Evolutionary conservation across 1,284 basidiomycete genomes (phyloP).

Genomic region (Flammula alnicola): DNA sequence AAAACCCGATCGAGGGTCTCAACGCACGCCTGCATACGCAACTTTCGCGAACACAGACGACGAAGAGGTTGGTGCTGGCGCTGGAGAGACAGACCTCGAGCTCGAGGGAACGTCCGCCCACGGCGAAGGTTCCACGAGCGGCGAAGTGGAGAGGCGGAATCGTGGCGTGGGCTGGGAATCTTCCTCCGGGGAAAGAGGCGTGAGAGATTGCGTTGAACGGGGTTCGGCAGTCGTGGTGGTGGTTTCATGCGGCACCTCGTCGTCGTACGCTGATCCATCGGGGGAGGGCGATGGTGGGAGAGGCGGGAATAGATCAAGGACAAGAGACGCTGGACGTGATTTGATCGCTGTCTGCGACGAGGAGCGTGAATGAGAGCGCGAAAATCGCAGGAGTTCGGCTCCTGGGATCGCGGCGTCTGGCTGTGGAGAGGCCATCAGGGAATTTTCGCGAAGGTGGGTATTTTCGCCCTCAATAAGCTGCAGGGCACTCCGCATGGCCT

Average conservation of each 20-base stretch:
- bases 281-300: constrained; percentile 29
- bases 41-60: no score
- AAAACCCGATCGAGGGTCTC: no score
- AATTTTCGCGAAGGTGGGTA: constrained; percentile 18
- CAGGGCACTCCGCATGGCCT: constrained; percentile 76
- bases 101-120: constrained; percentile 31
- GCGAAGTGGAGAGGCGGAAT: constrained; percentile 4
- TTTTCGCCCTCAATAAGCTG: constrained; percentile 71
- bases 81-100: constrained; percentile 1
- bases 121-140: constrained; percentile 21
- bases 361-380: constrained; percentile 25
- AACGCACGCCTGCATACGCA: no score
- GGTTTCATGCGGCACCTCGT: background rate
- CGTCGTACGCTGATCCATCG: background rate
- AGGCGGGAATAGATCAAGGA: constrained; percentile 19
- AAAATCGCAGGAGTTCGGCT: background rate
- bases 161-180: constrained; percentile 28
- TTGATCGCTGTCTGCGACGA: constrained; percentile 33
- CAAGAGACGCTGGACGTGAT: constrained; percentile 31
- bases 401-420: no score
- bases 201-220: constrained; percentile 7
- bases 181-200: constrained; percentile 12
- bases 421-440: constrained; percentile 5
- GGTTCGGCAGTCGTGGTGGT: background rate
- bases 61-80: no score